Evolutionary conservation across 345 rosid genomes (phyloP), one percentile per base, ranked within the genome.

Genomic region (Isatis tinctoria): DNA sequence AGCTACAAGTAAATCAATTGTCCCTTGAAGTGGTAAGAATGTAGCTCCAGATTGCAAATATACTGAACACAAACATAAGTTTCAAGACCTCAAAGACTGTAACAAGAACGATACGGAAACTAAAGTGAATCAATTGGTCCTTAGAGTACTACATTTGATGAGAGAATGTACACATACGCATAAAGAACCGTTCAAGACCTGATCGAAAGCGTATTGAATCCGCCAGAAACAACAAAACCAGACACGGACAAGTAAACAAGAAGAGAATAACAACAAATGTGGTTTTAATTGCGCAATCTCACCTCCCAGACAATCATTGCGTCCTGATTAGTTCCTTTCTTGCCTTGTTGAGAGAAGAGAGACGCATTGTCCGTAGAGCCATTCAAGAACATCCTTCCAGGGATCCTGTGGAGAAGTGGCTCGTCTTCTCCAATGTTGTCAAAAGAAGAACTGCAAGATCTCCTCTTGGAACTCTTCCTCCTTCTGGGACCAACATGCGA

Each of bases 301-400:
- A 94, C 97, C 97, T 92, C 97, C 99, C 99, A 95, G 74, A 88
- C 88, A 82, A 95, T 73, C 99, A 95, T 92, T 65, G 99, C 99
- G 70, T 95, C 99, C 73, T 95, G 97, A 74, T 95, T 95, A 74
- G 90, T 85, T 7, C 99, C 99, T 78, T 95, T 95, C 87, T 78
- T 92, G 73, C 99, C 99, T 49, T 88, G 99, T 67, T 88, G 90
- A 53, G 92, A 92, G 78, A 86, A 95, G 48, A 95, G 85, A 22
- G 96, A 92, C 45, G 92, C 96, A 39, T 72, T 41, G 26, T 83
- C 85, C 32, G 86, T 87, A 47, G 97, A 95, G 24, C 99, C 97
- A 76, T 92, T 92, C 84, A 86, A 74, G 80, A 86, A 90, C 80
- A 90, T 60, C 82, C 92, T 86, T 49, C 96, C 93, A 0, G 97